Evolutionary conservation across 1,139 yeast species (phyloP).

Genomic region (Hansenula sp.): DNA sequence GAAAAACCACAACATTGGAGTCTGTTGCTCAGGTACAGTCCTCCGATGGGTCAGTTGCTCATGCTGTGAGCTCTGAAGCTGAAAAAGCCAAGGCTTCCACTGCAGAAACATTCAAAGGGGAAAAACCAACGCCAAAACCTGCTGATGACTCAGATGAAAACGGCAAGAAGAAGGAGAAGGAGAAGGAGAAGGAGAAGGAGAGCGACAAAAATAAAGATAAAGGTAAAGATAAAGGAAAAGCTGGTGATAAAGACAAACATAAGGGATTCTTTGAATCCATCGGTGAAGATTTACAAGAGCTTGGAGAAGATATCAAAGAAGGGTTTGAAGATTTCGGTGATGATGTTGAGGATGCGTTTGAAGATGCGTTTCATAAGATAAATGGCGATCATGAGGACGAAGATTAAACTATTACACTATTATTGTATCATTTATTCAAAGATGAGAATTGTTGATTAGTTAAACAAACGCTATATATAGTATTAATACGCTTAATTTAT

Average conservation of each 20-base stretch:
- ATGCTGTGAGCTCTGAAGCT: conserved; percentile 8
- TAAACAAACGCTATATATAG: too few relatives aligned
- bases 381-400: conserved; percentile 12
- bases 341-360: conserved; percentile 31
- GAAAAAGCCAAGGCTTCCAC: not conserved
- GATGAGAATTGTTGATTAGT: too few relatives aligned
- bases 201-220: not conserved
- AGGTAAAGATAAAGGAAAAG: conserved; percentile 1
- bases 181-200: conserved; percentile 1
- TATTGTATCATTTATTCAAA: too few relatives aligned
- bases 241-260: conserved; percentile 12
- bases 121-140: conserved; percentile 1
- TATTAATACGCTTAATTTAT: too few relatives aligned
- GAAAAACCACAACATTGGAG: conserved; percentile 13
- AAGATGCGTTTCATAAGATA: conserved; percentile 21
- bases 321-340: conserved; percentile 30
- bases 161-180: conserved; percentile 3
- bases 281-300: conserved; percentile 6
- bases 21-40: not conserved
- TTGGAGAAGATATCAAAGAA: conserved; percentile 21
- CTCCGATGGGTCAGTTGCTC: not conserved
- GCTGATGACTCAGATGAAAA: conserved; percentile 9
- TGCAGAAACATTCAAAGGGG: not conserved
- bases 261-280: conserved; percentile 17
- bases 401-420: too few relatives aligned